Percentiles rank a stretch among this genome's conserved stretches.
Evolutionary conservation across 2,329 filamentous ascomycete species (phyloP).

Genomic region (Claviceps cyperi): DNA sequence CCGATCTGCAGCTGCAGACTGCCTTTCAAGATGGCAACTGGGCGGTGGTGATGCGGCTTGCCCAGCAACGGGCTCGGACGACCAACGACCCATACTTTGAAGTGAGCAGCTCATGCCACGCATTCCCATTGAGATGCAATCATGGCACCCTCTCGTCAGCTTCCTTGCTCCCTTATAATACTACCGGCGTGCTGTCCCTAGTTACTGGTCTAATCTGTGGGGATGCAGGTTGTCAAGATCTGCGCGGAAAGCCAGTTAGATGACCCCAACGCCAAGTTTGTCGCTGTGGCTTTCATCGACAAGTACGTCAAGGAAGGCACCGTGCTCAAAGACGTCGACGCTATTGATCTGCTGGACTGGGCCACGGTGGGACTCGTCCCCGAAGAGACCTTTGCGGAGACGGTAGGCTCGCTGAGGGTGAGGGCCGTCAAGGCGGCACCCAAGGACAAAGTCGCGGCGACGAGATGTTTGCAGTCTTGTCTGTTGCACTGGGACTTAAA

Average conservation of each 20-base stretch:
- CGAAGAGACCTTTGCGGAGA: conserved; percentile 29
- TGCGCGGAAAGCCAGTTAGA: conserved; percentile 39
- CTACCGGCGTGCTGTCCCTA: no score
- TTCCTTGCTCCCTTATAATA: no score
- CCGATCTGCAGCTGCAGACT: conserved; percentile 39
- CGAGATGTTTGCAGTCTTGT: conserved; percentile 36
- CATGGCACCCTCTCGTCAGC: no score
- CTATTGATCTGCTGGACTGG: conserved; percentile 41
- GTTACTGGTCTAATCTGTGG: no score
- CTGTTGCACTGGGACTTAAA: conserved; percentile 39
- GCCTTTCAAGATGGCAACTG: conserved; percentile 42
- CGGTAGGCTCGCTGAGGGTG: conserved; percentile 34
- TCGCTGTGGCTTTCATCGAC: conserved; percentile 29
- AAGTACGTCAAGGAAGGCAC: conserved; percentile 31
- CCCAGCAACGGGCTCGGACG: conserved; percentile 33
- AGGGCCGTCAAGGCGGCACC: conserved; percentile 39
- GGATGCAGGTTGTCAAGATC: conserved; percentile 27
- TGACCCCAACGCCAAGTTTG: conserved; percentile 29
- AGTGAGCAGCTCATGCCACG: conserved; percentile 17
- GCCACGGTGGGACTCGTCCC: conserved; percentile 25
- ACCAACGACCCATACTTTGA: conserved; percentile 42
- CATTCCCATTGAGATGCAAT: no score
- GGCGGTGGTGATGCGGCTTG: conserved; percentile 34
- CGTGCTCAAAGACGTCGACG: conserved; percentile 33
- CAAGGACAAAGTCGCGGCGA: conserved; percentile 26